Conservation (phyloP, 345 rosid species). For the Anastatica hierochuntica region DNA sequence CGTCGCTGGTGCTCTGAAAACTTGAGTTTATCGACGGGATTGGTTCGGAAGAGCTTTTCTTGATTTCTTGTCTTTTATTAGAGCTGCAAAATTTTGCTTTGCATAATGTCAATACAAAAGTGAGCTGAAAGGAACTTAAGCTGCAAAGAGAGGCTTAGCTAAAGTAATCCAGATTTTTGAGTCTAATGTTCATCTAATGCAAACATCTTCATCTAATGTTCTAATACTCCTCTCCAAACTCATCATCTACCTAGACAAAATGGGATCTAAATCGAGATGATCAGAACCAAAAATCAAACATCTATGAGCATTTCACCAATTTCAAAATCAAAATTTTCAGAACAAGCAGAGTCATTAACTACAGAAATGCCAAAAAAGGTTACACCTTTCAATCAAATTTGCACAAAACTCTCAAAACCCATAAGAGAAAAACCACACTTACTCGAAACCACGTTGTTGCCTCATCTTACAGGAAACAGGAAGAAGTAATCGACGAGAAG, state of each 20-base stretch:
- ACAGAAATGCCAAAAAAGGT: background rate
- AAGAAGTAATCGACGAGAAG: constrained; percentile 36
- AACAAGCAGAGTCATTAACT: background rate
- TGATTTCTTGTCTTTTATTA: constrained; percentile 40
- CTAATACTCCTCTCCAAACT: too few relatives aligned
- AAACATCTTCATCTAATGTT: background rate
- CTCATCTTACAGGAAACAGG: constrained; percentile 74
- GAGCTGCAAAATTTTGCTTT: constrained; percentile 25
- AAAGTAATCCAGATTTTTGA: background rate
- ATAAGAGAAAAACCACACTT: background rate
- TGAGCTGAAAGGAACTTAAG: too few relatives aligned
- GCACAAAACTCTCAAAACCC: background rate
- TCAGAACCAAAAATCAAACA: too few relatives aligned
- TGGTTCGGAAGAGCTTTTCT: constrained; percentile 41
- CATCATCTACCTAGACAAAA: too few relatives aligned
- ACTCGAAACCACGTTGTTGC: constrained; percentile 53
- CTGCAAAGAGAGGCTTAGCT: too few relatives aligned
- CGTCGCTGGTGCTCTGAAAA: constrained; percentile 27
- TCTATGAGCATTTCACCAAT: too few relatives aligned
- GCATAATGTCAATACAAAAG: too few relatives aligned
- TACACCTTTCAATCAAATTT: background rate
- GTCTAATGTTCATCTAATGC: constrained; percentile 1
- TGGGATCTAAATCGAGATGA: too few relatives aligned
- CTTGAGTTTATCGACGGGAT: constrained; percentile 27
- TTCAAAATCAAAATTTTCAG: too few relatives aligned